Conservation (phyloP, 192 early-diverging fungal species). For the Dissophora globulifera region DNA sequence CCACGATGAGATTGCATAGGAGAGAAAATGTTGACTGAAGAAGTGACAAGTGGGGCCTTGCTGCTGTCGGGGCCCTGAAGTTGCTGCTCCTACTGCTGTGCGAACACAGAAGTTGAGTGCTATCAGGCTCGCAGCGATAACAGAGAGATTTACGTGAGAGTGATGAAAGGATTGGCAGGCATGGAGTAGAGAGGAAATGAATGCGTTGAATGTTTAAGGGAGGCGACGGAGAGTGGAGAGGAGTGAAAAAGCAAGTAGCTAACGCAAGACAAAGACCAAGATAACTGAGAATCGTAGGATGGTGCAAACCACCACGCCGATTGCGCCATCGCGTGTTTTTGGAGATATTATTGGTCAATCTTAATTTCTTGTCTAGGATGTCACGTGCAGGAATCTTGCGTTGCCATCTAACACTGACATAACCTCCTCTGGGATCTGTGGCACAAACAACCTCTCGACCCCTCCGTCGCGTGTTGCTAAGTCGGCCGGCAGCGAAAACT, state of each 20-base stretch:
- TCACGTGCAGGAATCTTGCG: neutral
- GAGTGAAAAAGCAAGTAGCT: neutral
- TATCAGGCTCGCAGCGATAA: too few relatives aligned
- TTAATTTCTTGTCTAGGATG: neutral
- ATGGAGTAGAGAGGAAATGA: too few relatives aligned
- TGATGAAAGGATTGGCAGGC: too few relatives aligned
- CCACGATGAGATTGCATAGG: too few relatives aligned
- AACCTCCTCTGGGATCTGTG: constrained; percentile 40
- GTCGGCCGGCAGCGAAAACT: constrained; percentile 20
- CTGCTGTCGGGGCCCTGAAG: too few relatives aligned
- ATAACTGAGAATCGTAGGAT: neutral
- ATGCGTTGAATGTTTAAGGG: too few relatives aligned
- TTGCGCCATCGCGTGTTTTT: constrained; percentile 17
- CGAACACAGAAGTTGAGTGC: too few relatives aligned
- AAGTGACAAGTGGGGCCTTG: too few relatives aligned
- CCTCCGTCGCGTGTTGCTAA: constrained; percentile 15
- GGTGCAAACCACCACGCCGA: neutral
- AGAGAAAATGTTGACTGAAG: too few relatives aligned
- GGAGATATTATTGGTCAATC: constrained; percentile 9
- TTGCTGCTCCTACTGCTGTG: too few relatives aligned
- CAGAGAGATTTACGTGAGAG: too few relatives aligned
- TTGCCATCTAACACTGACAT: constrained; percentile 28
- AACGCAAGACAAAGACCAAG: neutral
- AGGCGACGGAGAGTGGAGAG: neutral
- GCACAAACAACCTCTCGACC: constrained; percentile 26